These are phyloP conservation scores for Jatropha multifida DNA, from an alignment of 441 rosid genomes.

Conservation along the genomic window DNA sequence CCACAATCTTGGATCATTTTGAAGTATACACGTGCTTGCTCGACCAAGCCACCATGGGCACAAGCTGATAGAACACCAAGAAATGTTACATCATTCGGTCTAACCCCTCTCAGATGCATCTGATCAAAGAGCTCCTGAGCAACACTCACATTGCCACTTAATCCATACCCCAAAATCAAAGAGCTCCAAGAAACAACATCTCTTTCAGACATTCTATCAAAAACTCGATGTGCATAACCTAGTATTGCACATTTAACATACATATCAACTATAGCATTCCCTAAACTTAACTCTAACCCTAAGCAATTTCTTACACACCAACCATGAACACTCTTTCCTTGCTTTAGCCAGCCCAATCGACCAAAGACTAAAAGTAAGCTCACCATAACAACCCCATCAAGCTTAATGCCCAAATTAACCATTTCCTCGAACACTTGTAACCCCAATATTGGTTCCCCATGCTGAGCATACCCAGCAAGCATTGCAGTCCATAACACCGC, in stretches of 20 bases:
- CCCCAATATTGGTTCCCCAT: constrained; percentile 44
- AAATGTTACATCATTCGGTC: constrained; percentile 62
- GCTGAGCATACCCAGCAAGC: constrained; percentile 63
- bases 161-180: constrained; percentile 54
- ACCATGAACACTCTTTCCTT: constrained; percentile 59
- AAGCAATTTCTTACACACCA: constrained; percentile 53
- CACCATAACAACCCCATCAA: constrained; percentile 64
- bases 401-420: constrained; percentile 31
- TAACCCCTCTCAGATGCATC: constrained; percentile 35
- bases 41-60: constrained; percentile 60
- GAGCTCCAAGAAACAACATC: constrained; percentile 75
- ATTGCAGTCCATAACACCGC: constrained; percentile 55
- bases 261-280: constrained; percentile 52
- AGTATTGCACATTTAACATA: constrained; percentile 48
- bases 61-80: constrained; percentile 64
- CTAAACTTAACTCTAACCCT: constrained; percentile 46
- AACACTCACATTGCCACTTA: constrained; percentile 37
- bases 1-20: constrained; percentile 42
- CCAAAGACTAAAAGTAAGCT: constrained; percentile 55
- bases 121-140: constrained; percentile 42
- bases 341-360: constrained; percentile 49
- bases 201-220: constrained; percentile 35
- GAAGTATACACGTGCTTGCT: constrained; percentile 37
- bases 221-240: constrained; percentile 36
- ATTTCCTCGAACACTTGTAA: constrained; percentile 44